Evolutionary conservation across 495 filamentous ascomycete genomes (phyloP).

Genomic region (Pyronema domesticum): DNA sequence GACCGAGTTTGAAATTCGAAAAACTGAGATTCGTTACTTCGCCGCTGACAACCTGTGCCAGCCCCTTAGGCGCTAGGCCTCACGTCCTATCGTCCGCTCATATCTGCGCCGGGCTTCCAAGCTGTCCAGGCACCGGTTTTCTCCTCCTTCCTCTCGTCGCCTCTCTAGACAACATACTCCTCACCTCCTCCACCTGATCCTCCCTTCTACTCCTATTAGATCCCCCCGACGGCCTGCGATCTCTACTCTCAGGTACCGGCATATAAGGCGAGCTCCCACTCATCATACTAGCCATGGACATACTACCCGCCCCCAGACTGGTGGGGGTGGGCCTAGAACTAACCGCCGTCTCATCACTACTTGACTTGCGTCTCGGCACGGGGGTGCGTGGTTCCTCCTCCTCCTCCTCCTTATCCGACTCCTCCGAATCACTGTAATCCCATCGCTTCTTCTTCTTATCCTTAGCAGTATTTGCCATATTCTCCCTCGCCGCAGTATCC

Average conservation of each 20-base stretch:
- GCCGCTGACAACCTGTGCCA: too few relatives aligned
- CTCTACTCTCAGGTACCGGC: not conserved
- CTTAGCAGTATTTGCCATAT: slow-evolving; percentile 40
- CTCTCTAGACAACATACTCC: slow-evolving; percentile 26
- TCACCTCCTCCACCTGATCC: slow-evolving; percentile 26
- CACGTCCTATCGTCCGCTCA: too few relatives aligned
- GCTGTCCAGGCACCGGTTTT: slow-evolving; percentile 7
- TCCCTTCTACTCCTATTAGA: slow-evolving; percentile 15
- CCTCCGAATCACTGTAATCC: slow-evolving; percentile 6
- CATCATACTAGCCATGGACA: not conserved
- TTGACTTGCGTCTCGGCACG: slow-evolving; percentile 5
- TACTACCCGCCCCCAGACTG: not conserved
- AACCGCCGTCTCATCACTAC: not conserved
- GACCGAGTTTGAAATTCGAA: too few relatives aligned
- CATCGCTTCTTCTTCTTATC: slow-evolving; percentile 47
- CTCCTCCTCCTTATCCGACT: slow-evolving; percentile 8
- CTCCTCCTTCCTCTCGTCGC: slow-evolving; percentile 27
- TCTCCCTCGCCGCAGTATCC: slow-evolving; percentile 41
- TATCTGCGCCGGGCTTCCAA: too few relatives aligned
- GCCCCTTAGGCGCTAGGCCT: too few relatives aligned
- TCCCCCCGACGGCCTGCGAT: slow-evolving; percentile 1
- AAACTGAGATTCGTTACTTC: too few relatives aligned
- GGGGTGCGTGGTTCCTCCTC: not conserved
- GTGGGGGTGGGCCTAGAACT: not conserved
- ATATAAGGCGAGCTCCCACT: not conserved